These are phyloP conservation scores for Nigrospora oryzae DNA, from an alignment of 2,329 filamentous ascomycete species.

Conservation along the genomic window DNA sequence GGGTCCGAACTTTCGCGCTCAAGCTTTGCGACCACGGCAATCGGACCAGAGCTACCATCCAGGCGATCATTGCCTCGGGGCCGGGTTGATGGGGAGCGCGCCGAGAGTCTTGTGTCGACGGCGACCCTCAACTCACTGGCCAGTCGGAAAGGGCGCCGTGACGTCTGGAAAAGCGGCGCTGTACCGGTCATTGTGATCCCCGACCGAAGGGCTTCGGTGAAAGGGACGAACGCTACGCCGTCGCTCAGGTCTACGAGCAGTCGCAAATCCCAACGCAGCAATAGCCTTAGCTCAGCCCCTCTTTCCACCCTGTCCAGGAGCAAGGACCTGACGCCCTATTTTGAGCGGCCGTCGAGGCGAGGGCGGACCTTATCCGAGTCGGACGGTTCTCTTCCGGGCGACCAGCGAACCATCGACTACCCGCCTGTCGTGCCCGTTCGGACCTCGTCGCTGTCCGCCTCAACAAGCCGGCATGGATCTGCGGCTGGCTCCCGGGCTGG, in stretches of 20 bases:
- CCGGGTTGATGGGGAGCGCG: slow-evolving; percentile 20
- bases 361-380: slow-evolving; percentile 37
- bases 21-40: slow-evolving; percentile 34
- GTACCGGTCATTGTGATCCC: slow-evolving; percentile 58
- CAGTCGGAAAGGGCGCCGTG: slow-evolving; percentile 47
- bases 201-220: slow-evolving; percentile 45
- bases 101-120: slow-evolving; percentile 41
- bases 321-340: slow-evolving; percentile 32
- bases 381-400: slow-evolving; percentile 31
- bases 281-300: slow-evolving; percentile 41
- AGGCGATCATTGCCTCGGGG: slow-evolving; percentile 19
- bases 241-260: slow-evolving; percentile 56
- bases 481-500: slow-evolving; percentile 14
- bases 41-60: slow-evolving; percentile 19
- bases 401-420: slow-evolving; percentile 51
- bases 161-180: slow-evolving; percentile 49
- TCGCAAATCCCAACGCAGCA: slow-evolving; percentile 42
- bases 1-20: slow-evolving; percentile 28
- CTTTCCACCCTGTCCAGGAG: slow-evolving; percentile 29
- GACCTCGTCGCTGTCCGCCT: slow-evolving; percentile 53
- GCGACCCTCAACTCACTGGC: slow-evolving; percentile 39
- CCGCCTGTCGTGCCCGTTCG: slow-evolving; percentile 48
- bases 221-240: slow-evolving; percentile 37
- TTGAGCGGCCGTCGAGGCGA: slow-evolving; percentile 31
- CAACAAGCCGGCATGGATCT: slow-evolving; percentile 46